phyloP scores from a whole-genome alignment of 208 protist species.

The Crithidia fasciculata region DNA sequence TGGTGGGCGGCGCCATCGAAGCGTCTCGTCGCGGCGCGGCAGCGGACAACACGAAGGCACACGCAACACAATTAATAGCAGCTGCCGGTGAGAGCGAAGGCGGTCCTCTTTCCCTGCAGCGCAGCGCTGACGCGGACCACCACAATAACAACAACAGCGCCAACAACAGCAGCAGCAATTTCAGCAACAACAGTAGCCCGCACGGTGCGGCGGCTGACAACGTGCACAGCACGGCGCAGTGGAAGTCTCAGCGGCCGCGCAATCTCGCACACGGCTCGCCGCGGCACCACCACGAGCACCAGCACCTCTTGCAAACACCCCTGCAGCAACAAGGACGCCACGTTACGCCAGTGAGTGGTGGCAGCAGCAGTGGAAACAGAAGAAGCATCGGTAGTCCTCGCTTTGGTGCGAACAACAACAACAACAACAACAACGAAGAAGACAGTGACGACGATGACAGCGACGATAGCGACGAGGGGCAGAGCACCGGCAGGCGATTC shows the following conservation, averaged over 20 bases:
- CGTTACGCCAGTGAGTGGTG: no score
- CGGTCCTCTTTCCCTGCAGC: background rate
- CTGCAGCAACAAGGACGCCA: background rate
- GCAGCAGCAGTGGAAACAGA: background rate
- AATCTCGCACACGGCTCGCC: conserved; percentile 5
- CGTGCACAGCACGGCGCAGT: conserved; percentile 23
- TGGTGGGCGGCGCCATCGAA: conserved; percentile 13
- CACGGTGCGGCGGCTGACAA: conserved; percentile 14
- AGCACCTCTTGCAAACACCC: background rate
- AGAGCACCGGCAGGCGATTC: conserved; percentile 1
- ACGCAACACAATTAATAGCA: no score
- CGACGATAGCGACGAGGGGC: conserved; percentile 10
- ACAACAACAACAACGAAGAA: background rate
- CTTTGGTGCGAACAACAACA: background rate
- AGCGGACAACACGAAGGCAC: background rate
- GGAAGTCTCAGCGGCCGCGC: conserved; percentile 18
- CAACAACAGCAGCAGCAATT: background rate
- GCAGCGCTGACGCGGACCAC: background rate
- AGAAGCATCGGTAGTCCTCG: background rate
- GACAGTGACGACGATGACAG: conserved; percentile 14
- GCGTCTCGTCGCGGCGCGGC: background rate
- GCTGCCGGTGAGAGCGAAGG: background rate
- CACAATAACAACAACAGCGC: background rate
- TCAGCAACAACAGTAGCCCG: background rate
- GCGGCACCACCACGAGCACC: conserved; percentile 6